Evolutionary conservation across 2,329 filamentous ascomycete species (phyloP).

Genomic region (Ophiostoma perfectum): DNA sequence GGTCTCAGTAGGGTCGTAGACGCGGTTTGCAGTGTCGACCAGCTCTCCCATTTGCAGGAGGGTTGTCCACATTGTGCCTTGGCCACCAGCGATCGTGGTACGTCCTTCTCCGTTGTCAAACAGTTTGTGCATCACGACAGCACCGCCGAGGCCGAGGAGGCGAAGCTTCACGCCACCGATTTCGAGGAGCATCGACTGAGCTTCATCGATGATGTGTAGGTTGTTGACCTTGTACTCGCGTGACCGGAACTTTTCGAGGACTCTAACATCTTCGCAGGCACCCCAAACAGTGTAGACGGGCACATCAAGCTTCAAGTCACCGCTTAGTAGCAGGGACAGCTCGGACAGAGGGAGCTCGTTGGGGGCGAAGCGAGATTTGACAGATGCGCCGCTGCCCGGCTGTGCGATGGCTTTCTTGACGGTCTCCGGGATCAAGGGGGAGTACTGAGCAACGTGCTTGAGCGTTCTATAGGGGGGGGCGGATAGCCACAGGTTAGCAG

Average conservation of each 20-base stretch:
- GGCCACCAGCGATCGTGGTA: constrained; percentile 95
- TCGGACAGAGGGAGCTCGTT: constrained; percentile 87
- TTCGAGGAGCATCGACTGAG: constrained; percentile 90
- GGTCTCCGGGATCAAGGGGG: constrained; percentile 78
- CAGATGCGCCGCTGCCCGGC: constrained; percentile 60
- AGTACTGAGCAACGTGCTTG: constrained; percentile 98
- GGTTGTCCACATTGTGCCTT: constrained; percentile 99
- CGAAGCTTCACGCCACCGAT: constrained; percentile 93
- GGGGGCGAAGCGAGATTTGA: constrained; percentile 78
- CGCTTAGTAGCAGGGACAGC: constrained; percentile 79
- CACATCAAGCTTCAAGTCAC: constrained; percentile 84
- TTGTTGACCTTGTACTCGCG: constrained; percentile 97
- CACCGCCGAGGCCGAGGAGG: constrained; percentile 85
- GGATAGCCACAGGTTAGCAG: neutral
- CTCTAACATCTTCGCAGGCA: constrained; percentile 95
- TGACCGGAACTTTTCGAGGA: constrained; percentile 94
- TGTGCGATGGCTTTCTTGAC: constrained; percentile 62
- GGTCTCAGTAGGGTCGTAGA: constrained; percentile 97
- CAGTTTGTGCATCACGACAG: constrained; percentile 99
- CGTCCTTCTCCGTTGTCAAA: constrained; percentile 98
- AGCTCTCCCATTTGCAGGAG: constrained; percentile 96
- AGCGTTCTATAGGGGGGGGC: constrained; percentile 63
- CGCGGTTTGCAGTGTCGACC: constrained; percentile 94
- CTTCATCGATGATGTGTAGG: constrained; percentile 96
- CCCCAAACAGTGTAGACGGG: constrained; percentile 99